Percentiles rank a stretch among this genome's conserved stretches.
phyloP scores from a whole-genome alignment of 768 basidiomycete genomes.

The Hypsizygus marmoreus region DNA sequence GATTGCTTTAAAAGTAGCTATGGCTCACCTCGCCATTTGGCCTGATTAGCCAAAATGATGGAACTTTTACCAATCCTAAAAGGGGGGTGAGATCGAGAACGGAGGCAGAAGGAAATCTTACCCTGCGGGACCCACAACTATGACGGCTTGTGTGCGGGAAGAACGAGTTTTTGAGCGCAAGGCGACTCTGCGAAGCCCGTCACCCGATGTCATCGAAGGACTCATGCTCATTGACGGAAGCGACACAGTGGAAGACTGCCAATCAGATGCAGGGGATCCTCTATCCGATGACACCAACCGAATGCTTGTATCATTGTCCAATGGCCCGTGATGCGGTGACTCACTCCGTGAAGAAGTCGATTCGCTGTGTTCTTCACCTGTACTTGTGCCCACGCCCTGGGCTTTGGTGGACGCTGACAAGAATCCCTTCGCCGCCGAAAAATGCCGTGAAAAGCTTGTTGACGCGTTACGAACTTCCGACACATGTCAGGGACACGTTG shows the following conservation, averaged over 20 bases:
- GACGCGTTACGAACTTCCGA: slow-evolving; percentile 47
- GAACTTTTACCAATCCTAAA: slow-evolving; percentile 74
- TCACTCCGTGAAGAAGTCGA: slow-evolving; percentile 47
- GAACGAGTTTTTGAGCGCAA: slow-evolving; percentile 43
- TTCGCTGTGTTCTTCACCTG: slow-evolving; percentile 42
- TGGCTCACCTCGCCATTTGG: slow-evolving; percentile 64
- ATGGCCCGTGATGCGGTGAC: slow-evolving; percentile 25
- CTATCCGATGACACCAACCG: slow-evolving; percentile 3
- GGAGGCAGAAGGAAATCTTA: slow-evolving; percentile 25
- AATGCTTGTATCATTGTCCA: neutral
- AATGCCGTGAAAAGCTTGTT: slow-evolving; percentile 61
- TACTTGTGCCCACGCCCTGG: slow-evolving; percentile 26
- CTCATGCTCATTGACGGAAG: slow-evolving; percentile 32
- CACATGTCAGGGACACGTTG: neutral
- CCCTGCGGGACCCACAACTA: slow-evolving; percentile 69
- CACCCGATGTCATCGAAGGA: slow-evolving; percentile 37
- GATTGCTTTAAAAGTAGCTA: neutral
- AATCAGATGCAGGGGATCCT: slow-evolving; percentile 14
- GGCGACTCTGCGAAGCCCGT: slow-evolving; percentile 46
- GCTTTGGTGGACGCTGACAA: slow-evolving; percentile 36
- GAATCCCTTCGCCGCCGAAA: slow-evolving; percentile 44
- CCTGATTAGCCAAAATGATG: slow-evolving; percentile 67
- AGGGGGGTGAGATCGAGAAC: neutral
- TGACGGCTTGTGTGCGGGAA: slow-evolving; percentile 57
- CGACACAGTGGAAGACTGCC: slow-evolving; percentile 24